These are phyloP conservation scores for Colletotrichum ledebouriae DNA, from an alignment of 2,329 filamentous ascomycete species.

Conservation along the genomic window DNA sequence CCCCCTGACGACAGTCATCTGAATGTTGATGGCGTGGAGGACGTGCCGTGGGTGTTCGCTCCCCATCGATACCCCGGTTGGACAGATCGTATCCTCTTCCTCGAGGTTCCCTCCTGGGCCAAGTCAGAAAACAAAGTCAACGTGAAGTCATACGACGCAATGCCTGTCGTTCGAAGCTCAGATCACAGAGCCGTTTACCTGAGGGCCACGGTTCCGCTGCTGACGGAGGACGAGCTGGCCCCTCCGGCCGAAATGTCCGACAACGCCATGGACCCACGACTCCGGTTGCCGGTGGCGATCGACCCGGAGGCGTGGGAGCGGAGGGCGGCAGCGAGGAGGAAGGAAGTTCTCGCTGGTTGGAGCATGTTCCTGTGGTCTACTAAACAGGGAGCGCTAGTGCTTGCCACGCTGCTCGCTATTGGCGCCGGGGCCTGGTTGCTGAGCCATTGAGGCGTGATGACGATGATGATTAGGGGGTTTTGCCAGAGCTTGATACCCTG, in stretches of 20 bases:
- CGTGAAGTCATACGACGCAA: conserved; percentile 77
- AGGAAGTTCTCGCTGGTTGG: conserved; percentile 66
- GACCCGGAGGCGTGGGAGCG: conserved; percentile 69
- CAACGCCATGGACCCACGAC: conserved; percentile 56
- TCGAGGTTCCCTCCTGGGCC: conserved; percentile 71
- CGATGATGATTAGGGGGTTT: background rate
- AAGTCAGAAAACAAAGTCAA: conserved; percentile 55
- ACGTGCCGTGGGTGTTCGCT: conserved; percentile 78
- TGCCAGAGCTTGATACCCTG: conserved; percentile 23
- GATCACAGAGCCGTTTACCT: conserved; percentile 91
- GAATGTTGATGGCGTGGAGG: conserved; percentile 44
- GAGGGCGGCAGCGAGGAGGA: conserved; percentile 59
- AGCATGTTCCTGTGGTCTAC: conserved; percentile 69
- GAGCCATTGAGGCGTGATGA: conserved; percentile 21
- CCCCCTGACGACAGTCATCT: conserved; percentile 48
- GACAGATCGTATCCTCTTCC: conserved; percentile 91
- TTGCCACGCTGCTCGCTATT: conserved; percentile 59
- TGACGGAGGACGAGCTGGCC: conserved; percentile 57
- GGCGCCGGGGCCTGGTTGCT: conserved; percentile 62
- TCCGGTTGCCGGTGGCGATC: conserved; percentile 63
- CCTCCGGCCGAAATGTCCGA: conserved; percentile 37
- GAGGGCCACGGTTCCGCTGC: conserved; percentile 74
- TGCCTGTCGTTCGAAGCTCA: conserved; percentile 84
- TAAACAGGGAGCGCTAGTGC: conserved; percentile 60
- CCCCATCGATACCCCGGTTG: conserved; percentile 89